Evolutionary conservation across 805 yeast species (phyloP).

Genomic region (Saturnispora saitoi): DNA sequence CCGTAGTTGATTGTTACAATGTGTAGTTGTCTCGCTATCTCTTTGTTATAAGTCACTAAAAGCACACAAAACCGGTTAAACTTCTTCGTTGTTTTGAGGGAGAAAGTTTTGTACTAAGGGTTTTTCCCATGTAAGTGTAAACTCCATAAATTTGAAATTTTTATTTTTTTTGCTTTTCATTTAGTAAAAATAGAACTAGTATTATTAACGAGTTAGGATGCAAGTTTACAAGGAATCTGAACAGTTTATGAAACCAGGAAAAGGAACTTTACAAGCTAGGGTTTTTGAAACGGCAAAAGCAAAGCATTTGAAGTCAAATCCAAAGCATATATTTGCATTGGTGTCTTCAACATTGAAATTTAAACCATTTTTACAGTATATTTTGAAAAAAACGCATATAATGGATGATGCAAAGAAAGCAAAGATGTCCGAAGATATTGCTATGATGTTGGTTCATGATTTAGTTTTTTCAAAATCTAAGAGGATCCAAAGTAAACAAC

Average conservation of each 20-base stretch:
- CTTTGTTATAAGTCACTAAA: background rate
- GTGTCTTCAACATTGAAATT: constrained; percentile 71
- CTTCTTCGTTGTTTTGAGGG: background rate
- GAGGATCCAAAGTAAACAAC: constrained; percentile 82
- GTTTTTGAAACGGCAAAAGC: constrained; percentile 43
- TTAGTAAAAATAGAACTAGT: background rate
- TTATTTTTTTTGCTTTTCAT: background rate
- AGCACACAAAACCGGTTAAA: background rate
- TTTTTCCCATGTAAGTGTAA: constrained; percentile 1
- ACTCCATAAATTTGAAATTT: background rate
- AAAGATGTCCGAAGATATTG: constrained; percentile 43
- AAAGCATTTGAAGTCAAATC: constrained; percentile 46
- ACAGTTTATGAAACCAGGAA: constrained; percentile 31
- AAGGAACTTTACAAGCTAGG: constrained; percentile 48
- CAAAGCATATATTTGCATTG: constrained; percentile 81
- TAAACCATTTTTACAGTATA: constrained; percentile 50
- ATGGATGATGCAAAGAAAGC: constrained; percentile 40
- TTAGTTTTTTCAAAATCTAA: constrained; percentile 65
- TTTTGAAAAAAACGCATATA: constrained; percentile 64
- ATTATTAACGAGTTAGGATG: constrained; percentile 18
- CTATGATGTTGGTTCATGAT: constrained; percentile 71
- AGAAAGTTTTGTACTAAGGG: background rate
- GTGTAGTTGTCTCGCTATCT: background rate
- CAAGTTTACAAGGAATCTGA: constrained; percentile 35
- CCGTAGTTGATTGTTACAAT: background rate